Evolutionary conservation across 768 basidiomycete species (phyloP), one percentile per base, ranked within the genome.

Genomic region (Gloeostereum incarnatum): DNA sequence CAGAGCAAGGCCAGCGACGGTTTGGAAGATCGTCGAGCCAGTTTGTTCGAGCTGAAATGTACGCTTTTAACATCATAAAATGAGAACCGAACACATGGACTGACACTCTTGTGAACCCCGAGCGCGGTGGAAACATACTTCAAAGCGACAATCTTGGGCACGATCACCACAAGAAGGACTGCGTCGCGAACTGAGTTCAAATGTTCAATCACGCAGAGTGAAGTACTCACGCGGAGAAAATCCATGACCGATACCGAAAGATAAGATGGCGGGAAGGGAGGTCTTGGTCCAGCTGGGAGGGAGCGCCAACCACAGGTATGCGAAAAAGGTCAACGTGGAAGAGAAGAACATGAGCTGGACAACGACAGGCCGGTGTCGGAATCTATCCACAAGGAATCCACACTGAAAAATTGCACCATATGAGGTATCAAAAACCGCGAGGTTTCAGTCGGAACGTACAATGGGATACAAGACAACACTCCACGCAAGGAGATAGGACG

Each of bases 51-150:
- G 61, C 83, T 86, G 7, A 19, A 36, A 32, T 31, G 22, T 27
- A 24, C 19, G 8, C 31, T 3, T 18, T 31, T n/a, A 34, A 32
- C 13, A 30, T 27, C 8, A 44, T 23, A 41, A 16, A 5, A 23
- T 11, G 23, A 11, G 16, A 35, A 21, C 36, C 17, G 25, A 39
- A 30, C 13, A 8, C 1, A 27, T 23, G 14, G 27, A 58, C 78
- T 44, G 59, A 85, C 85, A 51, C 78, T 76, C 54, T 88, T 87
- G 51, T 88, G 83, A 5, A 78, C 75, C 1, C 83, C 85, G 0
- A 88, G 63, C 4, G 81, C 82, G 1, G 86, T 87, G 2, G 81
- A 80, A 31, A 88, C 75, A 53, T 81, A 87, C 52, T 80, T 81
- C 14, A 69, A 46, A 5, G 75, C 70, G 0, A 88, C 81, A 20